These are phyloP conservation scores for Epichloe hybrida DNA, from an alignment of 2,329 filamentous ascomycete genomes.

Conservation along the genomic window DNA sequence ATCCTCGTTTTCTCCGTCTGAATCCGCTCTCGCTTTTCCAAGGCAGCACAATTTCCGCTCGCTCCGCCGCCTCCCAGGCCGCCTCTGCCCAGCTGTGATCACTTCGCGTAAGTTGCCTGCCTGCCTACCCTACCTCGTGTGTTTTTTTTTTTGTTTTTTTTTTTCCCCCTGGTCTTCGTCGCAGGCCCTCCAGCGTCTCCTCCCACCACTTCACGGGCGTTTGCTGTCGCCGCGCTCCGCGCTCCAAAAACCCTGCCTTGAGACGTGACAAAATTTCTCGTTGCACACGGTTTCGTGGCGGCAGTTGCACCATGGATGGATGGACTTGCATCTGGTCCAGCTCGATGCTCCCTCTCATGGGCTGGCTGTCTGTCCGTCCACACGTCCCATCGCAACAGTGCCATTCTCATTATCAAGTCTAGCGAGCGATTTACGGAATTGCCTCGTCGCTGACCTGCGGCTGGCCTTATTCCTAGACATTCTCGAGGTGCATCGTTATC, in stretches of 20 bases:
- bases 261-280: not conserved
- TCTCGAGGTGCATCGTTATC: conserved; percentile 19
- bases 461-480: conserved; percentile 8
- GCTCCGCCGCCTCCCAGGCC: conserved; percentile 9
- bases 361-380: not conserved
- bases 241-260: too few relatives aligned
- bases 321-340: not conserved
- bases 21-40: not conserved
- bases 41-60: conserved; percentile 6
- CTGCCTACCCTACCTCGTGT: conserved; percentile 5
- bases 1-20: not conserved
- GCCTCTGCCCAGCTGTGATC: conserved; percentile 21
- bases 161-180: not conserved
- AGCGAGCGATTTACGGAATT: not conserved
- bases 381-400: not conserved
- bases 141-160: not conserved
- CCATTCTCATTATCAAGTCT: not conserved
- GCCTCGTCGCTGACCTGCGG: not conserved
- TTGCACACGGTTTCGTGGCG: not conserved
- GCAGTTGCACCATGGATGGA: not conserved
- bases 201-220: not conserved
- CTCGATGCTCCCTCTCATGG: not conserved
- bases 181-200: not conserved
- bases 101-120: conserved; percentile 14
- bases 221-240: not conserved